Conservation (phyloP, 192 early-diverging fungal species). For the Rhizoclosmatium globosum region DNA sequence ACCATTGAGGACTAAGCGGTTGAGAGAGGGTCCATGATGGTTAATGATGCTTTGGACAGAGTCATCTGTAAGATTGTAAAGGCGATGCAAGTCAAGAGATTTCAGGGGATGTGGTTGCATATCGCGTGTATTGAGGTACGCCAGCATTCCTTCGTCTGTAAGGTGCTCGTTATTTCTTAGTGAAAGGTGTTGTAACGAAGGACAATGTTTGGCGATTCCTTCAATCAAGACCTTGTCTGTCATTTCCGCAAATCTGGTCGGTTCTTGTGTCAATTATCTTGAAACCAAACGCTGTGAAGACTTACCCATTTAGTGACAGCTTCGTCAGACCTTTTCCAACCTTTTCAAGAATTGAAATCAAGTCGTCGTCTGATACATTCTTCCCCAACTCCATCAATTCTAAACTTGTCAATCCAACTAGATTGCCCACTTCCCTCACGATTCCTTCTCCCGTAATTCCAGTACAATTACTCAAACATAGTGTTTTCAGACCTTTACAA, state of each 20-base stretch:
- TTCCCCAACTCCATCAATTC: constrained; percentile 54
- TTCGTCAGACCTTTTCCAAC: constrained; percentile 54
- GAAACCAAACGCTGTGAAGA: not conserved
- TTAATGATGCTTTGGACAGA: constrained; percentile 63
- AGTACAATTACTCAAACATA: constrained; percentile 66
- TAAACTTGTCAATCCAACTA: constrained; percentile 51
- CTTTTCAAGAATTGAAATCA: not conserved
- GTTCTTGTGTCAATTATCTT: not conserved
- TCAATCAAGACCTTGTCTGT: constrained; percentile 63
- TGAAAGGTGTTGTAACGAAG: constrained; percentile 65
- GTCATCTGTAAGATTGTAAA: constrained; percentile 70
- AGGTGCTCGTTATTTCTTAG: constrained; percentile 70
- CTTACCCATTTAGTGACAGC: constrained; percentile 60
- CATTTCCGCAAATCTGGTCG: constrained; percentile 45
- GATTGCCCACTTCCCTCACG: constrained; percentile 38
- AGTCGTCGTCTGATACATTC: constrained; percentile 51
- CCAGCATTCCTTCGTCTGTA: constrained; percentile 61
- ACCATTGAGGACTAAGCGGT: constrained; percentile 71
- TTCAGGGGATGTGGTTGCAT: constrained; percentile 49
- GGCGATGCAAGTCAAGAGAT: constrained; percentile 67
- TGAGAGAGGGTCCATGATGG: constrained; percentile 67
- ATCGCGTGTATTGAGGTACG: constrained; percentile 54
- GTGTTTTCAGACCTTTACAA: constrained; percentile 46
- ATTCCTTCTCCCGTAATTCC: constrained; percentile 64
- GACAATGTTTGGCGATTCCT: constrained; percentile 65